A percentile compares a stretch with the other conserved stretches of the same genome.
phyloP scores from a whole-genome alignment of 164 flowering plant species.

The Vitis rotundifolia region DNA sequence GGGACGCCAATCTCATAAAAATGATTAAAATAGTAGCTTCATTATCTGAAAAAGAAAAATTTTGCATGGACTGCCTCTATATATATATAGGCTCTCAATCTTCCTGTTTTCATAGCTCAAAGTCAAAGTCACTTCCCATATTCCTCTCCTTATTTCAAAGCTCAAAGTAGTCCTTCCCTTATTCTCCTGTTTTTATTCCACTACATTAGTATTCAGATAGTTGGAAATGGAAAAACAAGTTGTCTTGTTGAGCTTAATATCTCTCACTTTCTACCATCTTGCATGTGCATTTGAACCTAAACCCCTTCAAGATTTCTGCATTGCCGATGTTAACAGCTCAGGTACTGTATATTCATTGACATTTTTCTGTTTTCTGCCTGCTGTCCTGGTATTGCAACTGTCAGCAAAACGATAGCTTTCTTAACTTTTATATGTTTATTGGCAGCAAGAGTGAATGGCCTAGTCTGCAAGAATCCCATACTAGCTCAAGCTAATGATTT shows the following conservation, averaged over 20 bases:
- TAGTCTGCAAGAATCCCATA: conserved; percentile 6
- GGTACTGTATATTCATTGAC: neutral
- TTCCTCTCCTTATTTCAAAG: neutral
- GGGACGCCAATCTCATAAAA: no score
- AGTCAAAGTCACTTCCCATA: neutral
- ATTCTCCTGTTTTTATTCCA: neutral
- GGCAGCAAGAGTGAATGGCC: conserved; percentile 16
- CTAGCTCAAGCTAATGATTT: conserved; percentile 7
- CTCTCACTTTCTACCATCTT: neutral
- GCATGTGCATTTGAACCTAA: conserved; percentile 10
- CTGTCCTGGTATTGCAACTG: neutral
- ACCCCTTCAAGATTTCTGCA: conserved; percentile 13
- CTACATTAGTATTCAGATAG: neutral
- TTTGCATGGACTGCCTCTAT: no score
- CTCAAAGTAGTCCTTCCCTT: neutral
- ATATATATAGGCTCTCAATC: no score
- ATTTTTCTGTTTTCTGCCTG: neutral
- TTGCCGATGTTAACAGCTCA: conserved; percentile 4
- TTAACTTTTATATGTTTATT: neutral
- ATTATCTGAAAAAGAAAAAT: no score
- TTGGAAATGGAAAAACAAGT: conserved; percentile 8
- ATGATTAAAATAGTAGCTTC: no score
- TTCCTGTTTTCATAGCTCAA: neutral
- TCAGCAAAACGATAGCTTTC: neutral
- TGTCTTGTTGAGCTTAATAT: conserved; percentile 6